Conservation (phyloP, 805 yeast species). For the Yamadazyma laniorum region DNA sequence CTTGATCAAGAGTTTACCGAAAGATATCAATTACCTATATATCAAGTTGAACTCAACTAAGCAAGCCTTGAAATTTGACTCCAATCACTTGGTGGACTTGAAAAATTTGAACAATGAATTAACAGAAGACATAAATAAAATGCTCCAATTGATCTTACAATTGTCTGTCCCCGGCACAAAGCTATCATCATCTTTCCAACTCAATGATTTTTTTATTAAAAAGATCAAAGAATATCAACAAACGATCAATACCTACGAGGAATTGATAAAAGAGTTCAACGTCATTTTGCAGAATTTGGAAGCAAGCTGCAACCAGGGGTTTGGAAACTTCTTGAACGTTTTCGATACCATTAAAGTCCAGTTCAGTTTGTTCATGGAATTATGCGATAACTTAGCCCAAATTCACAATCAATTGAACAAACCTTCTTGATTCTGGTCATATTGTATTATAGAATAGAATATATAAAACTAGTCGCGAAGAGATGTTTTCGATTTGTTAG, state of each 20-base stretch:
- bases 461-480: constrained; percentile 3
- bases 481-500: neutral
- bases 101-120: constrained; percentile 39
- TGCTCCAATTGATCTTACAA: constrained; percentile 53
- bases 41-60: constrained; percentile 61
- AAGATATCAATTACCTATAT: constrained; percentile 63
- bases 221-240: constrained; percentile 50
- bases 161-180: constrained; percentile 54
- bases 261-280: constrained; percentile 60
- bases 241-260: constrained; percentile 55
- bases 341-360: constrained; percentile 66
- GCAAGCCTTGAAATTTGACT: constrained; percentile 57
- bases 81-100: constrained; percentile 32
- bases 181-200: constrained; percentile 52
- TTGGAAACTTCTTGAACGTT: constrained; percentile 43
- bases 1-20: constrained; percentile 67
- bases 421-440: neutral
- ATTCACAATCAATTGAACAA: constrained; percentile 45
- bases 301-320: constrained; percentile 36
- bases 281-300: constrained; percentile 47
- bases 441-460: constrained; percentile 10
- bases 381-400: constrained; percentile 71
- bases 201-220: constrained; percentile 53
- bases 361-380: constrained; percentile 68
- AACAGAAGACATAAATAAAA: constrained; percentile 50